Base-by-base conservation (phyloP, 1,284 basidiomycete genomes). In the Irpex sp. region DNA sequence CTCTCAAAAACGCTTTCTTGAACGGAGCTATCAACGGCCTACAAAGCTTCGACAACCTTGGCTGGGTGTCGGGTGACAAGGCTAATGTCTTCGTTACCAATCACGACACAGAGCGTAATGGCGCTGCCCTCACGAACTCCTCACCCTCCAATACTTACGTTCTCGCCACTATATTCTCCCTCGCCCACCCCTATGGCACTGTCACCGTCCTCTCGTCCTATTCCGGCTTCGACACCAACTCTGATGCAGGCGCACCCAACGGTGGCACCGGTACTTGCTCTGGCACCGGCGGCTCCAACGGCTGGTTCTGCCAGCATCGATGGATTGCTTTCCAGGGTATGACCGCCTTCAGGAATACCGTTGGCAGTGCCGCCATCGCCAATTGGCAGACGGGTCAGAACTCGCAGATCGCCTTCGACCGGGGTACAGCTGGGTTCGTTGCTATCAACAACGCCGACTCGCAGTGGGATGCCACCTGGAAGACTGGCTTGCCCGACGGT, bases 71-170 rank as follows among this genome's bases (percentile, higher is more conserved):
- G 0, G 78, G 84, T 5, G 72, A 71, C 0, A 67, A 71, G 37
- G 86, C 87, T 0, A 89, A 90, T 65, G 81, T 86, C 19, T 89
- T 89, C 63, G 85, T 89, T 3, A 77, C 80, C 0, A 87, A 89
- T 67, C 87, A 89, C 64, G 87, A 89, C 66, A 88, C 86, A 0
- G 87, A 89, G 69, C 74, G 87, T 48, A 79, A 77, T 59, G 83
- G 82, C 2, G 66, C 63, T 39, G 85, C 85, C 0, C 74, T 88
- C 8, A 86, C 82, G 64, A 76, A 76, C 61, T 82, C 82, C 62
- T 88, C 87, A 0, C 78, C 85, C 0, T 82, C 80, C n/a, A 88
- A 88, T 67, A 80, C 82, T 0, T 88, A 88, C 67, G 77, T 80
- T 7, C 76, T 80, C 1, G 86, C 85, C 0, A 80, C 75, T 16